Conservation (phyloP, 2,329 filamentous ascomycete species). For the Ilyonectria sp. region DNA sequence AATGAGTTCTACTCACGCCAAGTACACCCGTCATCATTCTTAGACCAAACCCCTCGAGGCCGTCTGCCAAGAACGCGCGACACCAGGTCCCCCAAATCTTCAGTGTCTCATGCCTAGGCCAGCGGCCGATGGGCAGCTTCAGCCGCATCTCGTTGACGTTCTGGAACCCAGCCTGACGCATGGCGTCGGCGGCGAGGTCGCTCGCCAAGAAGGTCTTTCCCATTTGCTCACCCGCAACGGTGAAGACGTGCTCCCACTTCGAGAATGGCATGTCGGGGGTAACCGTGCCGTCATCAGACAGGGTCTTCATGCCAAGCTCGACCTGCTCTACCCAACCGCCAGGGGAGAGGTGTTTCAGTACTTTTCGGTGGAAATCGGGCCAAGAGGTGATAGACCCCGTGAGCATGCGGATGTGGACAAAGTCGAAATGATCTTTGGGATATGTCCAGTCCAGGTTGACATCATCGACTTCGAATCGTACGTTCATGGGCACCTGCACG, state of each 20-base stretch:
- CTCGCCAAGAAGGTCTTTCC: constrained; percentile 33
- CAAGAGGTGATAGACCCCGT: constrained; percentile 1
- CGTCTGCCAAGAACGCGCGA: constrained; percentile 24
- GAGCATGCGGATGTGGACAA: constrained; percentile 12
- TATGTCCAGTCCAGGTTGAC: constrained; percentile 24
- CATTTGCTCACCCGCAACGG: constrained; percentile 27
- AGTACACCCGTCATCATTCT: constrained; percentile 30
- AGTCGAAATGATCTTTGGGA: constrained; percentile 22
- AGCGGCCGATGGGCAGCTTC: constrained; percentile 30
- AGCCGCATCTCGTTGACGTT: constrained; percentile 26
- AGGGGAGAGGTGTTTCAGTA: not conserved
- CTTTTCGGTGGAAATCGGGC: not conserved
- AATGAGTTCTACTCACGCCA: constrained; percentile 2
- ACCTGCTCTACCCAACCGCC: not conserved
- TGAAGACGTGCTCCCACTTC: constrained; percentile 36
- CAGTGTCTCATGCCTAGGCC: constrained; percentile 45
- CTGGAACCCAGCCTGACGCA: constrained; percentile 36
- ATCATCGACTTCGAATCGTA: constrained; percentile 21
- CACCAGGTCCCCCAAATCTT: constrained; percentile 35
- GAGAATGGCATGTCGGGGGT: constrained; percentile 29
- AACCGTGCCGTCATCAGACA: constrained; percentile 45
- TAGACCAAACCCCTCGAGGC: constrained; percentile 33
- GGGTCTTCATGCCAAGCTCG: constrained; percentile 10
- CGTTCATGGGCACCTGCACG: not conserved
- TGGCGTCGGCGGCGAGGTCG: constrained; percentile 22